These are phyloP conservation scores for Syncephalastrum monosporum DNA, from an alignment of 371 early-diverging fungal species.

Conservation along the genomic window DNA sequence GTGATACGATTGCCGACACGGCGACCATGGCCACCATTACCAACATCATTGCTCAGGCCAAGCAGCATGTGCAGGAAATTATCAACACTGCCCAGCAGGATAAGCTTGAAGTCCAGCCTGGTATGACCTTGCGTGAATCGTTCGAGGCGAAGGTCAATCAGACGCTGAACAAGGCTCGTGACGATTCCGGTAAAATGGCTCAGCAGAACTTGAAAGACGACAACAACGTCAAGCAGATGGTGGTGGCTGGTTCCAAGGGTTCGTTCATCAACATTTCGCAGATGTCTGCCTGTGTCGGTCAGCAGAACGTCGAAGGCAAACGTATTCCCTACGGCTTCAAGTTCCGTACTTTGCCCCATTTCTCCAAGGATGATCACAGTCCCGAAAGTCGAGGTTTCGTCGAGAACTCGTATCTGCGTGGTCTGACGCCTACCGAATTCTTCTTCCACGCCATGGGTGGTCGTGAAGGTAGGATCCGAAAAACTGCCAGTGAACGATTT, in stretches of 20 bases:
- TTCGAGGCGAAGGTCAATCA: slow-evolving; percentile 95
- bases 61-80: slow-evolving; percentile 82
- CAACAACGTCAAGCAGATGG: slow-evolving; percentile 99
- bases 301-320: slow-evolving; percentile 99
- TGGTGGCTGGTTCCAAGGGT: slow-evolving; percentile 98
- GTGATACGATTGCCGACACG: slow-evolving; percentile 97
- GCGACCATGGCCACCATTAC: slow-evolving; percentile 87
- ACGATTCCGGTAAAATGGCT: slow-evolving; percentile 93
- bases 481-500: background rate
- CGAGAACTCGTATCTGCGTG: slow-evolving; percentile 97
- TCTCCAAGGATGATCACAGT: slow-evolving; percentile 97
- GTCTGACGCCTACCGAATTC: slow-evolving; percentile 98
- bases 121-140: slow-evolving; percentile 97
- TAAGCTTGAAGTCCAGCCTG: slow-evolving; percentile 90
- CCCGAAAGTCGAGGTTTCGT: slow-evolving; percentile 99
- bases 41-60: slow-evolving; percentile 83
- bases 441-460: slow-evolving; percentile 99
- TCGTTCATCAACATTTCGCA: slow-evolving; percentile 99
- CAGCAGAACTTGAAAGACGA: slow-evolving; percentile 86
- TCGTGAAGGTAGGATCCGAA: slow-evolving; percentile 84
- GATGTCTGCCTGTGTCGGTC: slow-evolving; percentile 99
- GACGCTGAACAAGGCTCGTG: slow-evolving; percentile 95
- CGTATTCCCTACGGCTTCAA: slow-evolving; percentile 99
- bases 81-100: slow-evolving; percentile 88
- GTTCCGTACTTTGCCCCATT: slow-evolving; percentile 97